Evolutionary conservation across 768 basidiomycete species (phyloP).

Genomic region (Lenzites betulinus): DNA sequence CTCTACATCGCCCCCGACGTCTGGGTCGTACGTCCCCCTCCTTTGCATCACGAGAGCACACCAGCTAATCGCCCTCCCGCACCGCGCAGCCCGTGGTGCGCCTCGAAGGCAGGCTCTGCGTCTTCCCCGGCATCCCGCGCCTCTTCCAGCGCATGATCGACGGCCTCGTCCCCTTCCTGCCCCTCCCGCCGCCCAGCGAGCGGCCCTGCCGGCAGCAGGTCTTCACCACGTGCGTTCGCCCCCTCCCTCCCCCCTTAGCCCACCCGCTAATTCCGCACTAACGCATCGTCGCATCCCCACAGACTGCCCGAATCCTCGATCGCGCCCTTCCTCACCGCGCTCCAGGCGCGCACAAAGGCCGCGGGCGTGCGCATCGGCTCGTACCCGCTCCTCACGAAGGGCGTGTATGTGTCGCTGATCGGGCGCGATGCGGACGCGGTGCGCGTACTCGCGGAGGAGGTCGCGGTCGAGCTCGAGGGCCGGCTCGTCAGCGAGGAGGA

Average conservation of each 20-base stretch:
- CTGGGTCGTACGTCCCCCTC: slow-evolving; percentile 69
- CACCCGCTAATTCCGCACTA: not conserved
- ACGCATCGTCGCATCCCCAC: slow-evolving; percentile 26
- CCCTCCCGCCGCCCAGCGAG: slow-evolving; percentile 72
- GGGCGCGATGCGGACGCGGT: slow-evolving; percentile 50
- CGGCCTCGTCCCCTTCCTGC: slow-evolving; percentile 69
- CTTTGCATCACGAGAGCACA: not conserved
- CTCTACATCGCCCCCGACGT: slow-evolving; percentile 78
- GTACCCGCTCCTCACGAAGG: slow-evolving; percentile 60
- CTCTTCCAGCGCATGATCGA: slow-evolving; percentile 84
- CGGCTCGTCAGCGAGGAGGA: slow-evolving; percentile 66
- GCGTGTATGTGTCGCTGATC: slow-evolving; percentile 68
- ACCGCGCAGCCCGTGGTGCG: slow-evolving; percentile 75
- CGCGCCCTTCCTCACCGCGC: slow-evolving; percentile 79
- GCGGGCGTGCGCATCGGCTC: slow-evolving; percentile 85
- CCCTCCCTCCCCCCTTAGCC: slow-evolving; percentile 16
- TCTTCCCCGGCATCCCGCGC: slow-evolving; percentile 89
- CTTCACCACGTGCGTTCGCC: slow-evolving; percentile 66
- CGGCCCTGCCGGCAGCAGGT: slow-evolving; percentile 82
- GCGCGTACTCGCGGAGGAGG: slow-evolving; percentile 59
- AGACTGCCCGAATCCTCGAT: slow-evolving; percentile 81
- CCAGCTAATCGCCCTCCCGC: not conserved
- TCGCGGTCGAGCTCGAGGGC: slow-evolving; percentile 59
- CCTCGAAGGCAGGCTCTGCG: slow-evolving; percentile 81
- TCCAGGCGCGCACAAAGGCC: slow-evolving; percentile 70